A percentile compares a stretch with the other conserved stretches of the same genome.
Conservation (phyloP, 202 grass and related monocot species). For the Sporobolus alterniflorus region DNA sequence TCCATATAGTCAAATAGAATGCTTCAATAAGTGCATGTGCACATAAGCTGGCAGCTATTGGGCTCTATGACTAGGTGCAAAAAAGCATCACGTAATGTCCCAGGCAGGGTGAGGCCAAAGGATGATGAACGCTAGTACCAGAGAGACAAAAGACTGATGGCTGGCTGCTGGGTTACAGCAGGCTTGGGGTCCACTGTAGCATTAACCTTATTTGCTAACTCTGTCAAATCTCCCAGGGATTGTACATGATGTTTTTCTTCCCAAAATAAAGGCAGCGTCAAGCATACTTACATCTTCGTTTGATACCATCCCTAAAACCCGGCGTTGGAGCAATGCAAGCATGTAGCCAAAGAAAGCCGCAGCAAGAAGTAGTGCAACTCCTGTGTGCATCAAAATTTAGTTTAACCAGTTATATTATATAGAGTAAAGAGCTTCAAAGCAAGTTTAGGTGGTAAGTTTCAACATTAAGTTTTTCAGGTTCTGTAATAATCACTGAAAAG, state of each 20-base stretch:
- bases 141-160: constrained; percentile 49
- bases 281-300: constrained; percentile 53
- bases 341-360: constrained; percentile 94
- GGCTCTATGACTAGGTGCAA: background rate
- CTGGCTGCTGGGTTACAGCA: constrained; percentile 43
- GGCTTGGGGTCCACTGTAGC: constrained; percentile 37
- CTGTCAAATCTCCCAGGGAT: constrained; percentile 34
- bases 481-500: constrained; percentile 15
- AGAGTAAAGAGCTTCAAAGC: background rate
- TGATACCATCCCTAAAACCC: constrained; percentile 50
- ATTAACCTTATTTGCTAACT: constrained; percentile 45
- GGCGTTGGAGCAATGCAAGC: constrained; percentile 88
- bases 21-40: background rate
- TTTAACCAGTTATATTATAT: constrained; percentile 6
- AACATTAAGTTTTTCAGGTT: constrained; percentile 3
- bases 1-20: constrained; percentile 11
- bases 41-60: background rate
- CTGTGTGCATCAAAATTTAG: constrained; percentile 40
- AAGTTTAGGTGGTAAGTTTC: background rate
- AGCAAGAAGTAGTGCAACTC: constrained; percentile 75
- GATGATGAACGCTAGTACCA: constrained; percentile 39
- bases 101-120: constrained; percentile 13
- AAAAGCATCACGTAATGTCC: background rate
- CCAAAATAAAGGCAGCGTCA: constrained; percentile 21
- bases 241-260: background rate